Conservation (phyloP, 225 moss, liverwort and hornwort genomes). For the Thuidium tamariscinum region DNA sequence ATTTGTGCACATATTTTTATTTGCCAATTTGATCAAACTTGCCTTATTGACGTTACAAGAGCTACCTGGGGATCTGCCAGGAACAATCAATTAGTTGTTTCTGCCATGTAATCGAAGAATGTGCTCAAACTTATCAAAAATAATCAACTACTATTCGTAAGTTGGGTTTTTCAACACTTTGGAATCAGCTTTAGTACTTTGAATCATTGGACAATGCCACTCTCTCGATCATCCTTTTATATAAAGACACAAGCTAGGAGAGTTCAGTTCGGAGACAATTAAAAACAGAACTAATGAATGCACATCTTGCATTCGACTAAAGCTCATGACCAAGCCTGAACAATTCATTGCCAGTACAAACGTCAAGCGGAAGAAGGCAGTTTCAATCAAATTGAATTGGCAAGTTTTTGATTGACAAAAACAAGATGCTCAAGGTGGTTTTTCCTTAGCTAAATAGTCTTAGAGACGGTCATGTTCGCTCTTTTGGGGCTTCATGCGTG, state of each 20-base stretch:
- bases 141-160: background rate
- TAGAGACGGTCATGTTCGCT: background rate
- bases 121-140: background rate
- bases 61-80: background rate
- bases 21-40: background rate
- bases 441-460: background rate
- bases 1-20: too few relatives aligned
- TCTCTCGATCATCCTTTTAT: background rate
- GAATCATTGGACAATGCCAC: background rate
- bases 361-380: background rate
- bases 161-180: too few relatives aligned
- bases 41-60: background rate
- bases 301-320: background rate
- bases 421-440: background rate
- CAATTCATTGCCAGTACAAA: background rate
- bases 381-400: too few relatives aligned
- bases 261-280: background rate
- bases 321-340: background rate
- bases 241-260: background rate
- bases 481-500: background rate
- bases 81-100: background rate
- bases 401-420: background rate
- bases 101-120: background rate
- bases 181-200: background rate
- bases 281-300: background rate